phyloP scores from a whole-genome alignment of 2,329 filamentous ascomycete genomes.

The Cryphonectria radicalis region DNA sequence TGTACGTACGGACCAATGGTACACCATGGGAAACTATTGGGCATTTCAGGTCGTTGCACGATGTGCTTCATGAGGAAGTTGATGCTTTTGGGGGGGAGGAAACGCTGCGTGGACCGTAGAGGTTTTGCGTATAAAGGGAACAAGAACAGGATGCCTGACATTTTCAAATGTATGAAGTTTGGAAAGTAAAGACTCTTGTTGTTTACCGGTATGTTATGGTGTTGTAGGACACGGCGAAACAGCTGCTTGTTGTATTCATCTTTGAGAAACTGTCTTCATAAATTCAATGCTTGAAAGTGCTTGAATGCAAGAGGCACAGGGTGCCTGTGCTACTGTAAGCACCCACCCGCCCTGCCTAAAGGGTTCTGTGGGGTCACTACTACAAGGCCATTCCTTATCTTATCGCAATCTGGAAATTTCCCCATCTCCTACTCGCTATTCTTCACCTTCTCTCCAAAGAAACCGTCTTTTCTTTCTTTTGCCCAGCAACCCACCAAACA shows the following conservation, averaged over 20 bases:
- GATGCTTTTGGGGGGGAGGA: no score
- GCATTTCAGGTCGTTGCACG: no score
- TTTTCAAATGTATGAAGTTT: no score
- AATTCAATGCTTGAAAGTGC: background rate
- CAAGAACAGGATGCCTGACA: no score
- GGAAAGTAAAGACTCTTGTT: no score
- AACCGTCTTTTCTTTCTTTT: background rate
- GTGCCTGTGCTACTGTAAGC: background rate
- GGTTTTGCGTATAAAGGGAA: no score
- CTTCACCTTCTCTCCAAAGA: background rate
- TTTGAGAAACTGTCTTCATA: background rate
- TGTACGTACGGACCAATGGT: no score
- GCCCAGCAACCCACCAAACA: conserved; percentile 3
- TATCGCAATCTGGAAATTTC: conserved; percentile 17
- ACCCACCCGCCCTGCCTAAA: background rate
- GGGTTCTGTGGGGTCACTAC: background rate
- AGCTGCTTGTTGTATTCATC: background rate
- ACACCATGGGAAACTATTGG: background rate
- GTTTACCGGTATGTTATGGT: no score
- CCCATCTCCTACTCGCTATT: background rate
- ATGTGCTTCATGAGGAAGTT: no score
- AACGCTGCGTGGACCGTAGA: no score
- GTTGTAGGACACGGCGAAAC: no score
- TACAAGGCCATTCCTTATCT: conserved; percentile 3
- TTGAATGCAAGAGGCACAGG: background rate